Evolutionary conservation across 371 early-diverging fungal species (phyloP), one percentile per base, ranked within the genome.

Genomic region (Circinella minor): DNA sequence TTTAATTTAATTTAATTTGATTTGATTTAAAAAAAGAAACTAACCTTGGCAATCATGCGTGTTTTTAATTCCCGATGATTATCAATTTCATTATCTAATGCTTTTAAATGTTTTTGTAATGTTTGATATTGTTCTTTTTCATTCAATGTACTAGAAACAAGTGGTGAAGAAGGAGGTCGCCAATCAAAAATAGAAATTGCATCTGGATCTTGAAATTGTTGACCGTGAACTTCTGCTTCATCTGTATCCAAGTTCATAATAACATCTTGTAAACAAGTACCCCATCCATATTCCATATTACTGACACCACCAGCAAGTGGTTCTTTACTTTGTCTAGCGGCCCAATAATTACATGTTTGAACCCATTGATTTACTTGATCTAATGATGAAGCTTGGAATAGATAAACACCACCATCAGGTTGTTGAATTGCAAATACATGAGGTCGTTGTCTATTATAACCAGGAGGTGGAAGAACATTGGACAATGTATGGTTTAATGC

Each of bases 251-350:
- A n/a, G 46, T 82, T 70, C 59, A 79, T 20, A 13, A 79, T 63
- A 18, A 74, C 73, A 43, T 73, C 70, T 61, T 85, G 81, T 36
- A 88, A 80, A 39, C 90, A 86, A 47, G 81, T 83, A 46, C 91
- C 90, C 98, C 98, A 97, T 4, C 98, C 98, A 72, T 94, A 96
- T 74, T 96, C 96, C 81, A 92, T 88, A 68, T 92, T 95, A 68
- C 92, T 88, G 10, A 94, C 90, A 34, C 93, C 93, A 48, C 95
- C 95, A 9, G 88, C 74, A 71, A 96, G 73, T 3, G 98, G 98
- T 65, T 92, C 95, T 73, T 92, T 94, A 69, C 92, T 92, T 68
- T 90, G 89, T 49, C 95, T 80, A 34, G 96, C 96, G 4, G 96
- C 95, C 96, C 97, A 97, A 70, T 91, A 94, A 77, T 96, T 97